Evolutionary conservation across 2,329 filamentous ascomycete species (phyloP).

Genomic region (Apiospora marii): DNA sequence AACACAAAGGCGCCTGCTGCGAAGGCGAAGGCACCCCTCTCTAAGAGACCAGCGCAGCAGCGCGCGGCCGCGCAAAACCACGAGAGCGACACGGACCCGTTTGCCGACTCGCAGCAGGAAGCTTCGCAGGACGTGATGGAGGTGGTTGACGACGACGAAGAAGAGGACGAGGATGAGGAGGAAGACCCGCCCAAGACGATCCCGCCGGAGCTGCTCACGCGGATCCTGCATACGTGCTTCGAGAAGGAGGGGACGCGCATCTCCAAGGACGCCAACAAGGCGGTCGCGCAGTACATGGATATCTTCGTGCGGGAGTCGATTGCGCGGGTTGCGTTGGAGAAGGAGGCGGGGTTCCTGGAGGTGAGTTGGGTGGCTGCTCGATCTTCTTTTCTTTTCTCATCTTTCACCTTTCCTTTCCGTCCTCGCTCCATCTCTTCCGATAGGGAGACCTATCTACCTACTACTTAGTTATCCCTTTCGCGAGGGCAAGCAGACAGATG

Average conservation of each 20-base stretch:
- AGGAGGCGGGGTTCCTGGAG: constrained; percentile 75
- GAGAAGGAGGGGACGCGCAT: constrained; percentile 75
- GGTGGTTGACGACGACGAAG: constrained; percentile 32
- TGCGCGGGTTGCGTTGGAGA: constrained; percentile 77
- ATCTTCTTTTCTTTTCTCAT: constrained; percentile 25
- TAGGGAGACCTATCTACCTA: not conserved
- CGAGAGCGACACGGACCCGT: constrained; percentile 38
- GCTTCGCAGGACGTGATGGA: constrained; percentile 31
- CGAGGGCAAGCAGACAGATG: not conserved
- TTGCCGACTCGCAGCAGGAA: constrained; percentile 32
- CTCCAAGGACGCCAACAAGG: constrained; percentile 76
- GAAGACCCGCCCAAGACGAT: constrained; percentile 57
- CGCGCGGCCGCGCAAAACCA: constrained; percentile 29
- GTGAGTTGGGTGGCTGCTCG: constrained; percentile 52
- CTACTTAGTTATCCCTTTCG: not conserved
- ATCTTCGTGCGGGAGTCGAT: constrained; percentile 91
- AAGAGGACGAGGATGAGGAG: constrained; percentile 36
- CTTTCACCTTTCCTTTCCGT: constrained; percentile 23
- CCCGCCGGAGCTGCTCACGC: constrained; percentile 76
- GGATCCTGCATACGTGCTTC: constrained; percentile 83
- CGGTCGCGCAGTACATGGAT: constrained; percentile 87
- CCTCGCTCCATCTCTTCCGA: not conserved
- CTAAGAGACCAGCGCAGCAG: constrained; percentile 26
- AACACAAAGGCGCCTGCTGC: constrained; percentile 24
- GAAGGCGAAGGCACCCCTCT: constrained; percentile 16